Base-by-base conservation (phyloP, 305 asterid genomes). In the Solanum hybrid region DNA sequence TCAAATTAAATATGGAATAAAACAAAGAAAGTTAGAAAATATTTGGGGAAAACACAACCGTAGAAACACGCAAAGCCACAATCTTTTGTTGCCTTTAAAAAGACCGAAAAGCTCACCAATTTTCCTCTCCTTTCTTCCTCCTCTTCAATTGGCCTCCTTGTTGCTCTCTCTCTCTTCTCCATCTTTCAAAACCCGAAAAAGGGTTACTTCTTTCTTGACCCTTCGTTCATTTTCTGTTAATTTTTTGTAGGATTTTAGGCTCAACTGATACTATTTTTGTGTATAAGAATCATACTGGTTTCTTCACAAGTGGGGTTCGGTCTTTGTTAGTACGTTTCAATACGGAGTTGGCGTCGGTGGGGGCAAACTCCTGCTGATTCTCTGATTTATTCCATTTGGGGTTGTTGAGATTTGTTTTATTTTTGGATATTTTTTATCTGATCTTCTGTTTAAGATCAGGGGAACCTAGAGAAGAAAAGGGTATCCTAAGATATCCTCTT, bases 381-480 rank as follows among this genome's bases (percentile, higher is more conserved):
- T 57, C 15, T 79, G 31, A 83, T 83, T 45, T 83, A 45, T 83
- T 41, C 26, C 2, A n/a, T 38, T 41, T 83, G 87, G 17, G 45
- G 84, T 34, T 79, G 11, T 79, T 34, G 29, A 22, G 17, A 34
- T 79, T 79, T 79, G 26, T n/a, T 77, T 12, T n/a, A 22, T 11
- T 79, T 80, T 36, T 33, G 45, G 45, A 4, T 80, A 37, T 14
- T 38, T 29, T 84, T 29, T 38, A 84, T 84, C 76, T 17, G 37
- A 82, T 39, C 72, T 41, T 45, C 27, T 82, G 75, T 51, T 15
- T 82, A 27, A 80, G 86, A 34, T 34, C 84, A 79, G 51, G 84
- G 29, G 29, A 38, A 33, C 86, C 73, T 84, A 83, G 90, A 37
- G 84, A 81, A 78, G 90, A 51, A 88, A 91, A 13, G 86, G 65